These are phyloP conservation scores for Rubia peregrina DNA, from an alignment of 305 asterid species.

Conservation along the genomic window DNA sequence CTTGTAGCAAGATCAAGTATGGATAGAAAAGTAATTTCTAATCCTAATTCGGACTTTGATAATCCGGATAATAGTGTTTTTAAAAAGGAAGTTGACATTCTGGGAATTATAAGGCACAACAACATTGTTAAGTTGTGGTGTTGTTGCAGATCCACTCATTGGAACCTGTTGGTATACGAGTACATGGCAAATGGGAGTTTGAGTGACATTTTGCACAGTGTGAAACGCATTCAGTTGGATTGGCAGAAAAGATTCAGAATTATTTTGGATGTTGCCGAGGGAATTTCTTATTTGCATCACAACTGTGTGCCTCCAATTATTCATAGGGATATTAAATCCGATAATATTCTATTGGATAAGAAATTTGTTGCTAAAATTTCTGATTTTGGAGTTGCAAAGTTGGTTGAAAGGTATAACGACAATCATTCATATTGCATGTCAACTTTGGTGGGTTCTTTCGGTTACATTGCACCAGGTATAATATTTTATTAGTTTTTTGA, in stretches of 20 bases:
- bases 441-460: constrained; percentile 69
- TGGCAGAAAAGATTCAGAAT: constrained; percentile 65
- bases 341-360: constrained; percentile 56
- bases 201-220: constrained; percentile 58
- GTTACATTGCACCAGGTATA: constrained; percentile 95
- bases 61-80: constrained; percentile 36
- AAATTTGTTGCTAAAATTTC: constrained; percentile 67
- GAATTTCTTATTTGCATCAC: constrained; percentile 80
- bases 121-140: constrained; percentile 76
- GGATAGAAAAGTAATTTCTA: constrained; percentile 18
- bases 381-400: constrained; percentile 81
- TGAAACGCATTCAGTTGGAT: constrained; percentile 35
- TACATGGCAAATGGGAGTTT: constrained; percentile 84
- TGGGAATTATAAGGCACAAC: constrained; percentile 79
- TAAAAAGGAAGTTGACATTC: constrained; percentile 61
- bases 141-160: constrained; percentile 44
- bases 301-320: constrained; percentile 79
- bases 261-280: constrained; percentile 85
- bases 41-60: constrained; percentile 14
- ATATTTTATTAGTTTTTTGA: neutral
- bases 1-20: constrained; percentile 31
- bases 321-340: constrained; percentile 80
- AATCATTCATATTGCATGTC: constrained; percentile 54
- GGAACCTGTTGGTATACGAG: constrained; percentile 73
- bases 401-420: constrained; percentile 26